Evolutionary conservation across 148 eudicot species (phyloP).

Genomic region (Rhododendron mucronatum): DNA sequence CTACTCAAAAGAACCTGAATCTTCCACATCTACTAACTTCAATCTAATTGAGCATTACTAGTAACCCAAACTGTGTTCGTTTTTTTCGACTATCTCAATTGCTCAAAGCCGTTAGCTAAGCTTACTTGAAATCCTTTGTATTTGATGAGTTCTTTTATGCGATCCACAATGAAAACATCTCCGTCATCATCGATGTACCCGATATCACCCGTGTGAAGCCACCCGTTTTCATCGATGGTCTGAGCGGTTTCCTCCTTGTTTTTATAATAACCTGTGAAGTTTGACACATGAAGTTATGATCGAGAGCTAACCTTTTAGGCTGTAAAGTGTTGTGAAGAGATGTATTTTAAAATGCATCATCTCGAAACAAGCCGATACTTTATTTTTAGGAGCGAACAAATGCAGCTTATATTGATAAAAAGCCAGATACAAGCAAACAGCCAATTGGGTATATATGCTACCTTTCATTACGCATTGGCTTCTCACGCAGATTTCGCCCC

Average conservation of each 20-base stretch:
- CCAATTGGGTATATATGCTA: constrained; percentile 2
- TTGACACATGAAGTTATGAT: not conserved
- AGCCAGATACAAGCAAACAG: no score
- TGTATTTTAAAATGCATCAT: no score
- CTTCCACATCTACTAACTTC: not conserved
- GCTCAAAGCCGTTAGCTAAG: not conserved
- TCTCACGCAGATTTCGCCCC: constrained; percentile 80
- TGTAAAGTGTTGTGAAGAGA: not conserved
- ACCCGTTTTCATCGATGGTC: constrained; percentile 70
- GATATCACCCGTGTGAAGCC: constrained; percentile 96
- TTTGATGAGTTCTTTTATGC: constrained; percentile 88
- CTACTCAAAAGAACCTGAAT: not conserved
- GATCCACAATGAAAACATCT: constrained; percentile 80
- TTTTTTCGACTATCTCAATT: not conserved
- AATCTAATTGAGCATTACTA: not conserved
- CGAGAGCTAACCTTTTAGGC: not conserved
- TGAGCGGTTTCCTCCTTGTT: constrained; percentile 68
- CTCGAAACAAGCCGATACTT: no score
- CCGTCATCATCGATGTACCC: constrained; percentile 97
- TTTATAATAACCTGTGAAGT: constrained; percentile 64
- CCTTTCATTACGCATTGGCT: constrained; percentile 98
- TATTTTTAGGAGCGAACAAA: no score
- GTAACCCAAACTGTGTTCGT: not conserved
- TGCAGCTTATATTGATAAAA: no score
- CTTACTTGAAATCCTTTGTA: constrained; percentile 93